Evolutionary conservation across 768 basidiomycete species (phyloP).

Genomic region (Clavulina sp.): DNA sequence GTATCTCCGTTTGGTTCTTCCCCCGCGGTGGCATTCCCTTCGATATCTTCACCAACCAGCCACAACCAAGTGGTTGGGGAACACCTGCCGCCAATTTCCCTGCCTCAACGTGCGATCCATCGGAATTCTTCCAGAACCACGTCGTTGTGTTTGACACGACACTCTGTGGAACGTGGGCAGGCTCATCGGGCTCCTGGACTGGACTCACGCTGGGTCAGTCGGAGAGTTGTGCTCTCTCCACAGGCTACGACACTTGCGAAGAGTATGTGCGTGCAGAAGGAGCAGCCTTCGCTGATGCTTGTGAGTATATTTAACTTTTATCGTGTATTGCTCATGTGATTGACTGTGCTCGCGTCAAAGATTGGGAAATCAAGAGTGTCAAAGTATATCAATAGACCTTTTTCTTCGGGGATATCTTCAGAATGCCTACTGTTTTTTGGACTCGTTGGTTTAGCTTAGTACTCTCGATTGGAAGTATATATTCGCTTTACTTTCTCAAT

Average conservation of each 20-base stretch:
- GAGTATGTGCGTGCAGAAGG: constrained; percentile 61
- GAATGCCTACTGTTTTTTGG: background rate
- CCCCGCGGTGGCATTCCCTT: constrained; percentile 50
- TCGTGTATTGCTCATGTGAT: background rate
- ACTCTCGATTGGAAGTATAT: no score
- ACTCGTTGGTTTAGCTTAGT: background rate
- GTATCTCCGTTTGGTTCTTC: constrained; percentile 75
- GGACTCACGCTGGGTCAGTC: constrained; percentile 73
- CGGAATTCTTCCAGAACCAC: constrained; percentile 23
- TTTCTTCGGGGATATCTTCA: no score
- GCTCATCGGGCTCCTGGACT: constrained; percentile 44
- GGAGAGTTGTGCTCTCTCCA: constrained; percentile 73
- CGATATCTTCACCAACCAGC: constrained; percentile 56
- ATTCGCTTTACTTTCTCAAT: no score
- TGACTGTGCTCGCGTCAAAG: no score
- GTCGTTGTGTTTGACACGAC: constrained; percentile 53
- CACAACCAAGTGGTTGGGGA: constrained; percentile 63
- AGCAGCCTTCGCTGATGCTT: constrained; percentile 52
- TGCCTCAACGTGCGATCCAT: constrained; percentile 27
- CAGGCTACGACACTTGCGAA: constrained; percentile 66
- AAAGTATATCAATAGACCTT: constrained; percentile 39
- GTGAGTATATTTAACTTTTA: constrained; percentile 29
- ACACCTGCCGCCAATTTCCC: constrained; percentile 65
- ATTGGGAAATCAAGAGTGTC: constrained; percentile 68
- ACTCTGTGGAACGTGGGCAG: constrained; percentile 88